These are phyloP conservation scores for Hibiscus trionum DNA, from an alignment of 345 rosid species.

Conservation along the genomic window DNA sequence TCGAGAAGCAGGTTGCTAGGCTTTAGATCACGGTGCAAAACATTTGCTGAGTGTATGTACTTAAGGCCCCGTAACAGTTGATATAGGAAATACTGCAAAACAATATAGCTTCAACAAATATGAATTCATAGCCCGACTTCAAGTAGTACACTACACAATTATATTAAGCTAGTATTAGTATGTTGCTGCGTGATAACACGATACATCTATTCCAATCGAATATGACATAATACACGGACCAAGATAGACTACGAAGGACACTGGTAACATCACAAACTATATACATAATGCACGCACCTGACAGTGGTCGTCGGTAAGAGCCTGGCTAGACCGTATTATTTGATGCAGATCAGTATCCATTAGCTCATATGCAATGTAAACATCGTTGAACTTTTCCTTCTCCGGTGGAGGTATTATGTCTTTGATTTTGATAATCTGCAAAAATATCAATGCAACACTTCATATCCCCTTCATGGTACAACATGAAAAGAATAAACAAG, in stretches of 20 bases:
- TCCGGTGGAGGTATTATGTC: not conserved
- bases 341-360: constrained; percentile 39
- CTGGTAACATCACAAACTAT: not conserved
- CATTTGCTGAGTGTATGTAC: not conserved
- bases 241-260: not conserved
- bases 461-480: not conserved
- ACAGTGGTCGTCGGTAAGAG: constrained; percentile 73
- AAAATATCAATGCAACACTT: not conserved
- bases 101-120: not conserved
- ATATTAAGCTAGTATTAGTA: not conserved
- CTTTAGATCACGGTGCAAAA: not conserved
- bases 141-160: not conserved
- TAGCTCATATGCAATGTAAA: not conserved
- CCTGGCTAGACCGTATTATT: constrained; percentile 71
- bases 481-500: not conserved
- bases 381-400: not conserved
- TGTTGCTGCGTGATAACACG: not conserved
- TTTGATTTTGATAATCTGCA: constrained; percentile 37
- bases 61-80: not conserved
- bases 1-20: not conserved
- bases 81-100: not conserved
- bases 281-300: constrained; percentile 35
- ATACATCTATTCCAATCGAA: not conserved
- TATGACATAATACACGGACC: not conserved
- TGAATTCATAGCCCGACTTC: constrained; percentile 6